Conservation (phyloP, 805 yeast genomes). For the Candida caryicola region DNA sequence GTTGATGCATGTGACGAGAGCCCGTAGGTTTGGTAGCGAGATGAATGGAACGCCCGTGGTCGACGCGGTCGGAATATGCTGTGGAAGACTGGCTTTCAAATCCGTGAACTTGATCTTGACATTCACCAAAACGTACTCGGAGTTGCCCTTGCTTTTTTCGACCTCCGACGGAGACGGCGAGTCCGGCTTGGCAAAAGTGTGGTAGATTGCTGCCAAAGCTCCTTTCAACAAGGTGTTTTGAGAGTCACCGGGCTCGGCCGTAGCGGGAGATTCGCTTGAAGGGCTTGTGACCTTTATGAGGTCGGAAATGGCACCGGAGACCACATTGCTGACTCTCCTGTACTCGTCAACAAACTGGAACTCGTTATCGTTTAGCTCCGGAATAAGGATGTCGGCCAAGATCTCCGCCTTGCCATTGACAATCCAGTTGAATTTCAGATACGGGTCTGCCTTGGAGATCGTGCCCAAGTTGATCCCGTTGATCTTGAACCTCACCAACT, state of each 20-base stretch:
- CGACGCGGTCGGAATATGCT: constrained; percentile 48
- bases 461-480: constrained; percentile 41
- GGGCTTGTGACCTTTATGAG: constrained; percentile 18
- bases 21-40: constrained; percentile 56
- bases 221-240: constrained; percentile 32
- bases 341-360: constrained; percentile 15
- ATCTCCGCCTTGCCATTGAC: constrained; percentile 68
- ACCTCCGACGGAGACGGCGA: constrained; percentile 10
- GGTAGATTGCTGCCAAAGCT: constrained; percentile 41
- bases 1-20: constrained; percentile 61
- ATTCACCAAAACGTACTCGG: constrained; percentile 63
- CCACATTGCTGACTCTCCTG: constrained; percentile 23
- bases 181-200: constrained; percentile 31
- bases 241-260: constrained; percentile 8
- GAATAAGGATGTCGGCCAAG: constrained; percentile 70
- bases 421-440: constrained; percentile 65
- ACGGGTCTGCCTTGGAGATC: constrained; percentile 25
- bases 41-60: constrained; percentile 54
- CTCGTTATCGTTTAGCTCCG: constrained; percentile 38
- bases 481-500: constrained; percentile 36
- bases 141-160: constrained; percentile 1
- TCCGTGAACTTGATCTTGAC: constrained; percentile 63
- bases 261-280: constrained; percentile 1
- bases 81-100: constrained; percentile 53
- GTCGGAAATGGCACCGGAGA: constrained; percentile 27